Evolutionary conservation across 805 yeast genomes (phyloP).

Genomic region (Yamadazyma tumulicola): DNA sequence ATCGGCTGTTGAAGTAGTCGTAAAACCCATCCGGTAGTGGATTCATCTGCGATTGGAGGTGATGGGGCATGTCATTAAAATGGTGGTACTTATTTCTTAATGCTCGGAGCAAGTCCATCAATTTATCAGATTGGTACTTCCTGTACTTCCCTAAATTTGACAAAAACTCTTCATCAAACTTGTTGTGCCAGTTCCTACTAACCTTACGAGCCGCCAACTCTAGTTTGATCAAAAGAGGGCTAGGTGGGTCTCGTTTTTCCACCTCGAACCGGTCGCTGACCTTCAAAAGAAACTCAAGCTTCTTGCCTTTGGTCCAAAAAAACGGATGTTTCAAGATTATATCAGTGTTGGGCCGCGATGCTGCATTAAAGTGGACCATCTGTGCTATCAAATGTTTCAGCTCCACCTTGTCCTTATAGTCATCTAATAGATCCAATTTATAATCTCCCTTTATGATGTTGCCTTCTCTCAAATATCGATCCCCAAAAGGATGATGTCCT

Average conservation of each 20-base stretch:
- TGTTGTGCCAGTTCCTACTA: constrained; percentile 71
- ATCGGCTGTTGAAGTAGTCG: constrained; percentile 65
- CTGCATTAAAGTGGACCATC: constrained; percentile 73
- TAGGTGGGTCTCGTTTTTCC: constrained; percentile 77
- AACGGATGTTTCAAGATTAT: constrained; percentile 77
- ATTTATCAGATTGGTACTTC: constrained; percentile 72
- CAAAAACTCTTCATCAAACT: constrained; percentile 69
- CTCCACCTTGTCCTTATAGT: constrained; percentile 48
- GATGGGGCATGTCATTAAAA: constrained; percentile 79
- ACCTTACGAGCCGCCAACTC: constrained; percentile 50
- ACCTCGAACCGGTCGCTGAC: constrained; percentile 90
- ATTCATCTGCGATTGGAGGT: constrained; percentile 62
- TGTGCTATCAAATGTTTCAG: constrained; percentile 66
- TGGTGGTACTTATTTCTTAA: constrained; percentile 93
- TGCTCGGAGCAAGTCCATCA: constrained; percentile 86
- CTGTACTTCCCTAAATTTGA: constrained; percentile 88
- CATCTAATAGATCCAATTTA: constrained; percentile 46
- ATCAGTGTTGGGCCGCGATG: constrained; percentile 64
- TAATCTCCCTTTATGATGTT: constrained; percentile 73
- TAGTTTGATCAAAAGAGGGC: constrained; percentile 50
- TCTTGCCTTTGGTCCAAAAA: constrained; percentile 75
- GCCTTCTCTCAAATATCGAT: constrained; percentile 79
- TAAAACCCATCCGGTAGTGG: constrained; percentile 85
- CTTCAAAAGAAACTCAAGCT: constrained; percentile 77
- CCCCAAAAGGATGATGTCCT: constrained; percentile 96